Evolutionary conservation across 768 basidiomycete genomes (phyloP).

Genomic region (Filobasidium wieringae): DNA sequence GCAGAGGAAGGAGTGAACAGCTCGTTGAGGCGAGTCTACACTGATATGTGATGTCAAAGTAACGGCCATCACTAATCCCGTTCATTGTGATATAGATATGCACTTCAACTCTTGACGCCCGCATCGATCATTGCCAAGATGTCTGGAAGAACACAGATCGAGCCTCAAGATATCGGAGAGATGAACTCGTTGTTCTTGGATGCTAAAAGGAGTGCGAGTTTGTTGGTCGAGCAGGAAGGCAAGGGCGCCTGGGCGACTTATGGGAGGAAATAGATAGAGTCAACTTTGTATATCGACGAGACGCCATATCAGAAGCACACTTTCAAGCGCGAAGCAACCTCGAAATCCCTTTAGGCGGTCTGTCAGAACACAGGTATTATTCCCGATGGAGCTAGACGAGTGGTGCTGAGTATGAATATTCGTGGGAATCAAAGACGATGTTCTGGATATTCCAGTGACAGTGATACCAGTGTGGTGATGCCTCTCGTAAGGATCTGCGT

Average conservation of each 20-base stretch:
- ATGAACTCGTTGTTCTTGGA: slow-evolving; percentile 93
- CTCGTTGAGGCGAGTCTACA: slow-evolving; percentile 57
- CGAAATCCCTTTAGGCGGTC: too few relatives aligned
- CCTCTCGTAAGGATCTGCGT: too few relatives aligned
- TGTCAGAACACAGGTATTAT: too few relatives aligned
- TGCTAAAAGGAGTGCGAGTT: slow-evolving; percentile 49
- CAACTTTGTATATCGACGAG: too few relatives aligned
- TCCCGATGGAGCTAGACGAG: too few relatives aligned
- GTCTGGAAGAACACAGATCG: slow-evolving; percentile 66
- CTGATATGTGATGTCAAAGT: neutral
- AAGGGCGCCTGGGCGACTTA: neutral
- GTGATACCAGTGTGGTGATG: too few relatives aligned
- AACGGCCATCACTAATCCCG: slow-evolving; percentile 3
- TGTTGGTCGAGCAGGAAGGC: slow-evolving; percentile 20
- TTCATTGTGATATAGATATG: slow-evolving; percentile 51
- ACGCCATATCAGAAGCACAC: too few relatives aligned
- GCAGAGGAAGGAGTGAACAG: slow-evolving; percentile 70
- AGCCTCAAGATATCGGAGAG: slow-evolving; percentile 78
- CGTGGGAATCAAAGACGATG: too few relatives aligned
- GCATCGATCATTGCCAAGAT: slow-evolving; percentile 74
- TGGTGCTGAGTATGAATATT: too few relatives aligned
- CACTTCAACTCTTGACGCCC: slow-evolving; percentile 79
- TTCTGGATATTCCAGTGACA: too few relatives aligned
- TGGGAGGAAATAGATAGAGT: neutral
- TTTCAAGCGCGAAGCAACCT: too few relatives aligned